Evolutionary conservation across 306 rosid species (phyloP).

Genomic region (Crataegus laevigata): DNA sequence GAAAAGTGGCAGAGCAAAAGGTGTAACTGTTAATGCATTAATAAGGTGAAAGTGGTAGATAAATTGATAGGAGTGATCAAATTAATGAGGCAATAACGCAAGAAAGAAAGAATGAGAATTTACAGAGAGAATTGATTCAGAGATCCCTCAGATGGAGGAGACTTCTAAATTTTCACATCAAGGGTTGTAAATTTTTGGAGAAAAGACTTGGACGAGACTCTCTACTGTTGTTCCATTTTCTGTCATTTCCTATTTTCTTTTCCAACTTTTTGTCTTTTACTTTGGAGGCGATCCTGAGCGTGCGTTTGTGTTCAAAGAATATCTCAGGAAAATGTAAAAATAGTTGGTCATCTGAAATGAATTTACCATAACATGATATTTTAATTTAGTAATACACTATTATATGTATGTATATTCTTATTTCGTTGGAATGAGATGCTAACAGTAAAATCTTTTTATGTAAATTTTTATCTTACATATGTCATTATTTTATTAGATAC

Average conservation of each 20-base stretch:
- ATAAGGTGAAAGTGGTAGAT: neutral
- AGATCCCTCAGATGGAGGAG: constrained; percentile 18
- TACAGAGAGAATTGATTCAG: constrained; percentile 15
- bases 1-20: neutral
- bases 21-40: neutral
- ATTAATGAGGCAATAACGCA: neutral
- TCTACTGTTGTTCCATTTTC: neutral
- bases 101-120: neutral
- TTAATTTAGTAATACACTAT: too few relatives aligned
- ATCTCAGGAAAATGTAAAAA: neutral
- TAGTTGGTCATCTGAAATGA: neutral
- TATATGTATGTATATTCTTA: too few relatives aligned
- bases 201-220: neutral
- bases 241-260: neutral
- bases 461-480: too few relatives aligned
- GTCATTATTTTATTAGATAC: too few relatives aligned
- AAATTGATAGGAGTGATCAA: neutral
- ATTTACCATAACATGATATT: too few relatives aligned
- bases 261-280: neutral
- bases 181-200: neutral
- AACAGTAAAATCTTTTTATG: too few relatives aligned
- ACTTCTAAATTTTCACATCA: neutral
- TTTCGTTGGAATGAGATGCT: too few relatives aligned
- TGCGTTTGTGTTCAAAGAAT: neutral
- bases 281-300: neutral